Base-by-base conservation (phyloP, 140 eudicot genomes). In the Flaveria floridana region DNA sequence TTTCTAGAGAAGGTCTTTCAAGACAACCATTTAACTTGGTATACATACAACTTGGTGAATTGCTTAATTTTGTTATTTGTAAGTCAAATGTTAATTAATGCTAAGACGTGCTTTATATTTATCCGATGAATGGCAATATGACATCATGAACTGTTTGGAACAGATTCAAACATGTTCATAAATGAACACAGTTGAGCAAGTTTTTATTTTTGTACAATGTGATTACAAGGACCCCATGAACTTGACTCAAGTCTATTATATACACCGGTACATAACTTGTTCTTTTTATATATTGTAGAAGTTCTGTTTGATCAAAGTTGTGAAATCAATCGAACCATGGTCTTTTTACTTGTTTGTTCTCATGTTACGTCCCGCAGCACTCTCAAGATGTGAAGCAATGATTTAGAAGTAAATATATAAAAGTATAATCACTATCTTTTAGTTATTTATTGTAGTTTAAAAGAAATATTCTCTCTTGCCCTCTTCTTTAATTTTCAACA, bases 41-140 rank as follows among this genome's bases (percentile, higher is more conserved):
- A 26, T 28, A 14, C 20, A 25, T 62, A 62, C 8, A 65, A 65
- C 65, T 10, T 23, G 37, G n/a, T 9, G n/a, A 58, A 4, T 34
- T 64, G 70, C 48, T 15, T 65, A 37, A 65, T 65, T 65, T n/a
- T 65, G 51, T 65, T 5, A 34, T 65, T 65, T 65, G 70, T 7
- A 34, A n/a, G 26, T 65, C 15, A n/a, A 15, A 65, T 65, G 50
- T 2, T 65, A 37, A 30, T 7, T n/a, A 34, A 12, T 34, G 50
- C 70, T 34, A 56, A 6, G 2, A 18, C 19, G 0, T 14, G 62
- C 25, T n/a, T 0, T 70, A 14, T 13, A 48, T 48, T 2, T 16
- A 37, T 34, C 51, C 28, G 15, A 64, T 34, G 8, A 34, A 34
- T 6, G 41, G 6, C 41, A 64, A 8, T 30, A 14, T n/a, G 21